Evolutionary conservation across 192 early-diverging fungal species (phyloP), one percentile per base, ranked within the genome.

Genomic region (Tieghemiomyces parasiticus): DNA sequence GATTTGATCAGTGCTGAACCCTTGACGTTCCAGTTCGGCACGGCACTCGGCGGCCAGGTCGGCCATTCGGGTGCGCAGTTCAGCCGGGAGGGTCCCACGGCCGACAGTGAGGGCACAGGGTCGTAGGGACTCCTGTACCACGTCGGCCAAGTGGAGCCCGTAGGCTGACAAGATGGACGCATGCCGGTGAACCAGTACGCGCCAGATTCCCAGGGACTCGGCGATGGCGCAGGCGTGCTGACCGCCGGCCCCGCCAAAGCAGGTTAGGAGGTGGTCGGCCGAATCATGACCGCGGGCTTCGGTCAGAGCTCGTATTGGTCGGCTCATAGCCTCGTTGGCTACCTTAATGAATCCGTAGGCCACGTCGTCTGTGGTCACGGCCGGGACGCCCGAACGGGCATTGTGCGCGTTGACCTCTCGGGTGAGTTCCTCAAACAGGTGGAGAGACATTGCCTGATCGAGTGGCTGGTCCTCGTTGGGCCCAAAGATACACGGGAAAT

Each of bases 151-250:
- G 0, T 79, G 76, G 34, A 95, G 71, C 6, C 95, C 95, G 72
- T 89, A 91, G 0, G 95, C 93, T 20, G 91, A 93, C n/a, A 99
- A 73, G 33, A 99, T 89, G 1, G 93, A 88, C 1, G 86, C 86
- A 68, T 93, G 76, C 16, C 80, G 78, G 71, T 99, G 91, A 47
- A 99, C 81, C 34, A 93, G 76, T 24, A 99, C 87, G 25, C 70
- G 79, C 22, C 74, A 66, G 55, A 99, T 96, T 12, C 95, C 91
- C 31, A 99, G 65, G 8, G 80, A 78, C 20, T 77, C 73, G 4
- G 95, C 95, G 38, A 99, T 91, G 0, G 89, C 92, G 63, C 91
- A 95, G 1, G 93, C 93, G 67, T 97, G 95, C 61, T 97, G 95
- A 19, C 90, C 92, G 58, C 92, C 92, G 34, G 92, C 92, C 20